A percentile compares a stretch with the other conserved stretches of the same genome.
phyloP scores from a whole-genome alignment of 2,329 filamentous ascomycete genomes.

The Anthostomella pinea region DNA sequence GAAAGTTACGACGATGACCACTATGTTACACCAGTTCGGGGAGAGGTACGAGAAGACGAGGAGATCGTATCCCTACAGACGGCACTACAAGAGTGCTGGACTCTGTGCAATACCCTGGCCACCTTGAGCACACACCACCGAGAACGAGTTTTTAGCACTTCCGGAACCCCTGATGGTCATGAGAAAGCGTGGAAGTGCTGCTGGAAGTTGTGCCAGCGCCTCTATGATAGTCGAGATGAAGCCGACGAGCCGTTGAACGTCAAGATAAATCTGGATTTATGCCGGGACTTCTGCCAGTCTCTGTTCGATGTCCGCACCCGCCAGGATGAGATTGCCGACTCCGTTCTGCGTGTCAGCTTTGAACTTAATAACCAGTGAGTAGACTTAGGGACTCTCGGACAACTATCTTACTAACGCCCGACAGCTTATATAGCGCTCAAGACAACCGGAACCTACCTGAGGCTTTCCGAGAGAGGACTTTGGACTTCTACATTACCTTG shows the following conservation, averaged over 20 bases:
- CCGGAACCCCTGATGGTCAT: constrained; percentile 71
- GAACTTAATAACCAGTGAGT: constrained; percentile 86
- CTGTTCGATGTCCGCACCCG: constrained; percentile 82
- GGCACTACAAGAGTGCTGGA: constrained; percentile 88
- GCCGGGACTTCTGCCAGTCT: constrained; percentile 87
- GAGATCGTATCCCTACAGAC: constrained; percentile 68
- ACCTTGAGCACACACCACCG: constrained; percentile 81
- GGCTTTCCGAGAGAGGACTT: constrained; percentile 80
- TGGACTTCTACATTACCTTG: constrained; percentile 92
- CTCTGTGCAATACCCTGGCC: constrained; percentile 84
- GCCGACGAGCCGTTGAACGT: constrained; percentile 65
- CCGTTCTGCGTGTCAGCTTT: constrained; percentile 86
- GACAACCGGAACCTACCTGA: constrained; percentile 76
- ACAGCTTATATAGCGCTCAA: constrained; percentile 81
- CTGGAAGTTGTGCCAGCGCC: constrained; percentile 86
- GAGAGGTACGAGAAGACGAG: constrained; percentile 42
- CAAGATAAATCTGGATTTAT: constrained; percentile 76
- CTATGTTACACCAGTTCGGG: constrained; percentile 41
- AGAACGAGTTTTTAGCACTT: constrained; percentile 72
- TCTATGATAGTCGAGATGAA: constrained; percentile 79
- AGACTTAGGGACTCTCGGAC: not conserved
- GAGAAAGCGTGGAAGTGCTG: constrained; percentile 91
- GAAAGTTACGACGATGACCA: constrained; percentile 53
- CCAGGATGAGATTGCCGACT: constrained; percentile 77
- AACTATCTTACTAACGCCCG: constrained; percentile 1